Conservation (phyloP, 345 rosid genomes). For the Linum trigynum region DNA sequence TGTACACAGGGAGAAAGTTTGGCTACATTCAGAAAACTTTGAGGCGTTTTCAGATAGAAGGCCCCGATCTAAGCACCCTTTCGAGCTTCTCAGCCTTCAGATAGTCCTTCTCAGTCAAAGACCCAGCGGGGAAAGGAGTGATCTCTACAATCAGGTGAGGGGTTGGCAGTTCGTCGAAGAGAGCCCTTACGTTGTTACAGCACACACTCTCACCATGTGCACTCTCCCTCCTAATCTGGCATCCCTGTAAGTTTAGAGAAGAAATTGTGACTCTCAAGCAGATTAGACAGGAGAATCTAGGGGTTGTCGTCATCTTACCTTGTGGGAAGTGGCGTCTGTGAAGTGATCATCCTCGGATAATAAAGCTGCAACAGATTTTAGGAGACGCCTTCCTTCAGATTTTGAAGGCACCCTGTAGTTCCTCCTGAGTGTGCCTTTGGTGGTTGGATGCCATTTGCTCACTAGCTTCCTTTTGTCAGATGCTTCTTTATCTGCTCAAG, state of each 20-base stretch:
- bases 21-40: conserved; percentile 13
- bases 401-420: conserved; percentile 84
- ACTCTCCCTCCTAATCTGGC: conserved; percentile 89
- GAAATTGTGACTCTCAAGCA: background rate
- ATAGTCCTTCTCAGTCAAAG: conserved; percentile 68
- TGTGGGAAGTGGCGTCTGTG: conserved; percentile 78
- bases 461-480: conserved; percentile 65
- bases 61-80: conserved; percentile 70
- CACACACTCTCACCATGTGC: conserved; percentile 96
- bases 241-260: conserved; percentile 43
- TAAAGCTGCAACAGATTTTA: conserved; percentile 71
- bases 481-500: conserved; percentile 52
- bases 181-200: conserved; percentile 92
- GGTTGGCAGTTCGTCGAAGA: conserved; percentile 91
- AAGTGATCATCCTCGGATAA: conserved; percentile 89
- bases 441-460: conserved; percentile 96
- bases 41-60: conserved; percentile 34
- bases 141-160: conserved; percentile 80
- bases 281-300: background rate
- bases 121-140: conserved; percentile 80
- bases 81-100: conserved; percentile 92
- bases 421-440: conserved; percentile 78
- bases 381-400: conserved; percentile 73
- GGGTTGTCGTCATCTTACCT: conserved; percentile 35
- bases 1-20: conserved; percentile 37